These are phyloP conservation scores for Cystofilobasidium bisporidii DNA, from an alignment of 768 basidiomycete species.

Conservation along the genomic window DNA sequence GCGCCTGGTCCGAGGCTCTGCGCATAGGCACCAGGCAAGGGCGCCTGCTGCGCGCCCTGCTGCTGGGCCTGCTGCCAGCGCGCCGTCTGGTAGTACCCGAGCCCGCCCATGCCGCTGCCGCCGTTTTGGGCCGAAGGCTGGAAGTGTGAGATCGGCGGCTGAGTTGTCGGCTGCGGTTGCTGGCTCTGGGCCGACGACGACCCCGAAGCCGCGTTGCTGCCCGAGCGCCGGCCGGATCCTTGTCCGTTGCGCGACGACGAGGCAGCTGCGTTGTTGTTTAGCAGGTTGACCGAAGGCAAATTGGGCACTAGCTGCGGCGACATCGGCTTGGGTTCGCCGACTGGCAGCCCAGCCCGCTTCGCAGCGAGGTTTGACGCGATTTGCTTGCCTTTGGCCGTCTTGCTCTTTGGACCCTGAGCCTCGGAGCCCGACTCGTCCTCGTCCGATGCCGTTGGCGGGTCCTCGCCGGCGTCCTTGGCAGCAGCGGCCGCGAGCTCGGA, in stretches of 20 bases:
- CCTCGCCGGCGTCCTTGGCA: conserved; percentile 19
- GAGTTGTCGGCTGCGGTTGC: not conserved
- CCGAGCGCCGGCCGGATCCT: not conserved
- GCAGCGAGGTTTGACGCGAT: conserved; percentile 1
- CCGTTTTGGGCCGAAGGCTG: not conserved
- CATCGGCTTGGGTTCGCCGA: not conserved
- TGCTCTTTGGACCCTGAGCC: not conserved
- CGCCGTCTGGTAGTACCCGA: not conserved
- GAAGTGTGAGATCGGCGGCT: not conserved
- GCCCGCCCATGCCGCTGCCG: not conserved
- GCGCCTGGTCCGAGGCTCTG: not conserved
- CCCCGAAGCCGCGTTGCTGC: not conserved
- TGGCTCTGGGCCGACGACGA: not conserved
- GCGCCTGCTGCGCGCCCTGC: not conserved
- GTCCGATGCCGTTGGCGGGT: not conserved
- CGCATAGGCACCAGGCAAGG: not conserved
- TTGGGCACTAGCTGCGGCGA: conserved; percentile 3
- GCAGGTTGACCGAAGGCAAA: not conserved
- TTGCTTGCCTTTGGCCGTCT: conserved; percentile 12
- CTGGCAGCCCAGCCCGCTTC: not conserved
- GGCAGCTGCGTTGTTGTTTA: not conserved
- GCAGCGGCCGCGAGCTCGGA: conserved; percentile 21
- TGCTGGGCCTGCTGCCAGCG: not conserved
- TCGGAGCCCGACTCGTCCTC: conserved; percentile 4
- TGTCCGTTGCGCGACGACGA: not conserved